A percentile compares a stretch with the other conserved stretches of the same genome.
phyloP scores from a whole-genome alignment of 805 yeast species.

The Myxozyma kluyveri region DNA sequence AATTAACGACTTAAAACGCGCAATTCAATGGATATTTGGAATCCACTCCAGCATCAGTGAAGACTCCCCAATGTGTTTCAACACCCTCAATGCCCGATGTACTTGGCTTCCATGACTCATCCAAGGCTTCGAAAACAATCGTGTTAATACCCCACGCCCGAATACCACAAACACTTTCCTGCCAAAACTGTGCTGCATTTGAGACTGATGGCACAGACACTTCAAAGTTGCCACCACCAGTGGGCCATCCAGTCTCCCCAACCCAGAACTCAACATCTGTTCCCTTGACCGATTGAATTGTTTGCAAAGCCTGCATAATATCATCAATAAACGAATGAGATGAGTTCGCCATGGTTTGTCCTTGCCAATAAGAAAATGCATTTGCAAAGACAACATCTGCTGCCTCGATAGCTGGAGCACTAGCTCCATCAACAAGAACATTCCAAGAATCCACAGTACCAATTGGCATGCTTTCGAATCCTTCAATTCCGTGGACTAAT shows the following conservation, averaged over 20 bases:
- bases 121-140: conserved; percentile 89
- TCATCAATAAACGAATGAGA: conserved; percentile 93
- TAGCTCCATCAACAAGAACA: conserved; percentile 74
- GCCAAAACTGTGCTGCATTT: conserved; percentile 81
- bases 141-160: conserved; percentile 96
- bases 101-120: conserved; percentile 94
- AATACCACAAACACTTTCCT: conserved; percentile 84
- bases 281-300: conserved; percentile 82
- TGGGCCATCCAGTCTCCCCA: conserved; percentile 98
- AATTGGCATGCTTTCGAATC: conserved; percentile 48
- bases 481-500: conserved; percentile 63
- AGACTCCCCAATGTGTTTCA: conserved; percentile 95
- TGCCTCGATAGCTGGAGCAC: conserved; percentile 68
- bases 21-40: conserved; percentile 25
- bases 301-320: conserved; percentile 94
- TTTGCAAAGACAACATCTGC: conserved; percentile 87
- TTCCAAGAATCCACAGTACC: conserved; percentile 98
- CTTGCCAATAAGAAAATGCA: conserved; percentile 99
- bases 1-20: conserved; percentile 6
- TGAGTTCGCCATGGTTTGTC: conserved; percentile 78
- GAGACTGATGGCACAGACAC: conserved; percentile 61
- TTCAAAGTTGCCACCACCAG: conserved; percentile 73
- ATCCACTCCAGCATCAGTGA: conserved; percentile 44
- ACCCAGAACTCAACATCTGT: conserved; percentile 87
- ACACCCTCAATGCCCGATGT: conserved; percentile 76